Conservation (phyloP, 2,329 filamentous ascomycete species). For the Beauveria scarabaeidicola region DNA sequence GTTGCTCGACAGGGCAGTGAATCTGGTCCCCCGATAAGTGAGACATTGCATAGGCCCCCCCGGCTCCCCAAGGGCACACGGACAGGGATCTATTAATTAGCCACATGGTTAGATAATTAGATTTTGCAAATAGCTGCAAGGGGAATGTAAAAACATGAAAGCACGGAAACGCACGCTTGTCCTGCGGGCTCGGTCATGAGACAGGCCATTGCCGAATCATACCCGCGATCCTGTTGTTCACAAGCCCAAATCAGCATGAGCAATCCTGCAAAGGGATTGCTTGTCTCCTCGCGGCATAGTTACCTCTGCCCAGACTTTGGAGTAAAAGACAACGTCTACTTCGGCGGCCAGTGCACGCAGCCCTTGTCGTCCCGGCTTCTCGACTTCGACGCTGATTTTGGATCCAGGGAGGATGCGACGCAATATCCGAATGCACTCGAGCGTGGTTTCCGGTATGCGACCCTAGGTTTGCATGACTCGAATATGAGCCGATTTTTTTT, state of each 20-base stretch:
- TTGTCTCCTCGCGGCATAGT: constrained; percentile 22
- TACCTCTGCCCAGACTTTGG: constrained; percentile 63
- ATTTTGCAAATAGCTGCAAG: not conserved
- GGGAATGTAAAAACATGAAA: not conserved
- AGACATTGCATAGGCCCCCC: constrained; percentile 33
- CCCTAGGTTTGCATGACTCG: constrained; percentile 34
- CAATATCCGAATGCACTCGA: constrained; percentile 50
- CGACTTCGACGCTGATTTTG: constrained; percentile 60
- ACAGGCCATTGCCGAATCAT: constrained; percentile 41
- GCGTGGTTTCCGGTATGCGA: constrained; percentile 52
- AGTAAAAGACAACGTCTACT: constrained; percentile 68
- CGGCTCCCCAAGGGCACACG: constrained; percentile 52
- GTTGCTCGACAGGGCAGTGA: constrained; percentile 33
- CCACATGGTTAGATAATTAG: constrained; percentile 7
- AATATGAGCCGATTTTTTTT: too few species aligned
- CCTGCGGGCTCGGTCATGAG: constrained; percentile 34
- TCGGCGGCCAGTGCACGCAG: constrained; percentile 50
- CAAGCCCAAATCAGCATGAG: not conserved
- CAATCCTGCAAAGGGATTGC: not conserved
- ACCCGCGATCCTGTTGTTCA: constrained; percentile 26
- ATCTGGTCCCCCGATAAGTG: constrained; percentile 20
- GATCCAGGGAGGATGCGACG: constrained; percentile 35
- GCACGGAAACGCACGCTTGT: constrained; percentile 34
- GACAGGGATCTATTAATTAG: constrained; percentile 31
- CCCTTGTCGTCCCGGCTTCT: constrained; percentile 57